phyloP scores from a whole-genome alignment of 805 yeast genomes.

The Tetrapisispora pingtungensis region DNA sequence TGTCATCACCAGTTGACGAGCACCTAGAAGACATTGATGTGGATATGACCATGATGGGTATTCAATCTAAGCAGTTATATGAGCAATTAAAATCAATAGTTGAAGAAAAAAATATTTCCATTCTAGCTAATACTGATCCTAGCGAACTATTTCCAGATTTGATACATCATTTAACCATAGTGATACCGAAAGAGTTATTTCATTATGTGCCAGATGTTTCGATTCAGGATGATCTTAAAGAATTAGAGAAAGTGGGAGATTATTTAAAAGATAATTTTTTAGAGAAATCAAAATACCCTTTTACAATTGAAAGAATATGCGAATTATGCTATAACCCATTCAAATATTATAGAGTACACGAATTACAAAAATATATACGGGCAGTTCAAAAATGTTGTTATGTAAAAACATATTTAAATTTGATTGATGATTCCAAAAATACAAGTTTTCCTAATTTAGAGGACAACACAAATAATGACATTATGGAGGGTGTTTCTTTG shows the following conservation, averaged over 20 bases:
- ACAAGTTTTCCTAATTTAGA: neutral
- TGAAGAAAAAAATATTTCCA: conserved; percentile 9
- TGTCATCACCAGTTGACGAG: neutral
- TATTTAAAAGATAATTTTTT: conserved; percentile 14
- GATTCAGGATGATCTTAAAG: conserved; percentile 1
- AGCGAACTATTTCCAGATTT: conserved; percentile 14
- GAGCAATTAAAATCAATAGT: conserved; percentile 9
- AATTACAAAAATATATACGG: conserved; percentile 35
- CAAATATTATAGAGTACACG: conserved; percentile 29
- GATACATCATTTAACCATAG: conserved; percentile 15
- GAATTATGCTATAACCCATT: conserved; percentile 39
- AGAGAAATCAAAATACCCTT: conserved; percentile 29
- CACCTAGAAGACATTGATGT: conserved; percentile 2
- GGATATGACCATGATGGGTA: conserved; percentile 5
- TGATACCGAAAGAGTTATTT: conserved; percentile 21
- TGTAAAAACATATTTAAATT: conserved; percentile 14
- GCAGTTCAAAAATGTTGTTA: conserved; percentile 31
- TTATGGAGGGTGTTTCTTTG: conserved; percentile 19
- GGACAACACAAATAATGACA: neutral
- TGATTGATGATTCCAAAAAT: neutral
- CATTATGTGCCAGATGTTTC: neutral
- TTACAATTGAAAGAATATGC: conserved; percentile 38
- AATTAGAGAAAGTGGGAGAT: conserved; percentile 8
- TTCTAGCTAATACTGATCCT: conserved; percentile 8
- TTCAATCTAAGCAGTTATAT: neutral